Evolutionary conservation across 371 early-diverging fungal genomes (phyloP), one percentile per base, ranked within the genome.

Genomic region (Haplosporangium sp.): DNA sequence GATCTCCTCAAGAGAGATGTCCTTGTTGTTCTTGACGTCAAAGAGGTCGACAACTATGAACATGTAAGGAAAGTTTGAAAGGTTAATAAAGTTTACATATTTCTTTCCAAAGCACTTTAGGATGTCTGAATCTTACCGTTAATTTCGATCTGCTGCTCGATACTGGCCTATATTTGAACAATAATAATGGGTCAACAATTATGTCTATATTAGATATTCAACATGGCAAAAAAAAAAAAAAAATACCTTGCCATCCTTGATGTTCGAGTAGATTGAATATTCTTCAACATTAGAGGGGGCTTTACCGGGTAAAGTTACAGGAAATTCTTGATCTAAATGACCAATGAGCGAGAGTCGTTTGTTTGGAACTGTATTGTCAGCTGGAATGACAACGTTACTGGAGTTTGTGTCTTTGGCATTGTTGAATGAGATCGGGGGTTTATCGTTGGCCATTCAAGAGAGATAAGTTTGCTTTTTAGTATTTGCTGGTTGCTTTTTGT

Each of bases 1-100:
- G 48, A 97, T 92, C 77, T 97, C 97, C 58, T 88, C 86, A 3
- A 96, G 89, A 4, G 94, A 91, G 53, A 96, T 89, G 60, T 94
- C 92, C 39, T 84, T 84, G 84, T 91, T 92, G 52, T 92, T 87
- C 67, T 88, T 84, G 9, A 92, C 90, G 76, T 88, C 90, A 67
- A 91, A 89, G 13, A 92, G 83, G 67, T 92, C 92, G 57, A 89
- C 85, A 50, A 89, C 89, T 90, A 67, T 44, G n/a, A 45, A 45
- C 15, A 27, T 15, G 1, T 15, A 45, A 45, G 13, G 58, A 45
- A n/a, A 15, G n/a, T 50, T 50, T 50, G 50, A 7, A 50, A 50
- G 19, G 6, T n/a, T 5, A n/a, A 50, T 9, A 5, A 45, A 19
- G 34, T 27, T 27, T 27, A 27, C 27, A 27, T 27, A 27, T 27